Evolutionary conservation across 495 filamentous ascomycete species (phyloP), one percentile per base, ranked within the genome.

Genomic region (Recurvomyces mirabilis): DNA sequence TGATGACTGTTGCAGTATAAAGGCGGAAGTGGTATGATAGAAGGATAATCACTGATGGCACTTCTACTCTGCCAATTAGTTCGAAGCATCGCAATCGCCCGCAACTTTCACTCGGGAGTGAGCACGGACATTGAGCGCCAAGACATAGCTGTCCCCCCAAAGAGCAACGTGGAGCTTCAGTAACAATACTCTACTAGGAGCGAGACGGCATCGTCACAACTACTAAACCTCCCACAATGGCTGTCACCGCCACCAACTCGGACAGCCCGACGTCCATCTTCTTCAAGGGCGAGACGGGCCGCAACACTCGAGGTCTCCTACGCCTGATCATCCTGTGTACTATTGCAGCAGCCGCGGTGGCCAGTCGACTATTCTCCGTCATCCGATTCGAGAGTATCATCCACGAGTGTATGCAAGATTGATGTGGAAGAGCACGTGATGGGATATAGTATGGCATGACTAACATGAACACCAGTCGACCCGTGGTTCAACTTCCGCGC

Each of bases 401-500:
- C 61, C 91, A 96, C 68, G 91, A 98, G 74, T 98, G 91, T 95
- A 65, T 59, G 18, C 13, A 20, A 24, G 15, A 20, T 14, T 24
- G 23, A 14, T 4, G 10, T 4, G 6, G 20, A 18, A 18, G 18
- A 19, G 7, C 20, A 14, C 17, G 18, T 18, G 20, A 19, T n/a
- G 14, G 23, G 86, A 77, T 38, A n/a, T n/a, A n/a, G n/a, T n/a
- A n/a, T n/a, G n/a, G n/a, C 39, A 41, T 32, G n/a, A 31, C 53
- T 52, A 38, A 56, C 23, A 15, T 13, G 12, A 41, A 32, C 34
- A 49, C 26, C 54, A 96, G 91, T 96, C 67, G 91, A 99, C 66
- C 93, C 93, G n/a, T 99, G 93, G 93, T 99, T 99, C 67, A 99
- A 99, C 66, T 99, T 99, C 67, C 74, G 93, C 57, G 93, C 93